phyloP scores from a whole-genome alignment of 495 filamentous ascomycete genomes.

The Lasiosphaeria ovina region DNA sequence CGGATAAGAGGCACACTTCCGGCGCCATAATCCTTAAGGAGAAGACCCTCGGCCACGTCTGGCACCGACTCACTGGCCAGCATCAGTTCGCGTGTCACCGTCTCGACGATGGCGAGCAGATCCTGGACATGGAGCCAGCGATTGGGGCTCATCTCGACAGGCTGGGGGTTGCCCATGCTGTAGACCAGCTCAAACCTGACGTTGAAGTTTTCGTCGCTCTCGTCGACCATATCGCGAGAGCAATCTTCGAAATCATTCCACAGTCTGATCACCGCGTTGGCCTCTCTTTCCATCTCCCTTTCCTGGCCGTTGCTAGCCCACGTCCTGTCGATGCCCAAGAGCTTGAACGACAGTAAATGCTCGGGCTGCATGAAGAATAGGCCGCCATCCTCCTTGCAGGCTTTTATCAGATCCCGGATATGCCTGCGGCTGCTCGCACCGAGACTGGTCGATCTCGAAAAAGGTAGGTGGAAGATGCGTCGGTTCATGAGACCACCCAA shows the following conservation, averaged over 20 bases:
- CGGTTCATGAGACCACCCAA: constrained; percentile 60
- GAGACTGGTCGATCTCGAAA: constrained; percentile 53
- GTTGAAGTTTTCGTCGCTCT: constrained; percentile 65
- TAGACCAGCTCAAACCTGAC: constrained; percentile 65
- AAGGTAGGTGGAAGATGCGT: constrained; percentile 59
- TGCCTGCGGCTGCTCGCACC: constrained; percentile 16
- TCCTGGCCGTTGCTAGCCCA: constrained; percentile 14
- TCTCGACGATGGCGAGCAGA: constrained; percentile 47
- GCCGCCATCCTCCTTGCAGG: constrained; percentile 49
- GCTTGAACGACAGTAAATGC: constrained; percentile 65
- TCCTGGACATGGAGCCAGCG: constrained; percentile 62
- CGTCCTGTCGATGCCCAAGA: constrained; percentile 59
- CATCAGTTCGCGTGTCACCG: constrained; percentile 20
- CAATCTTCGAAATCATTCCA: constrained; percentile 42
- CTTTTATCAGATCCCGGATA: constrained; percentile 40
- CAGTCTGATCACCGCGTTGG: constrained; percentile 40
- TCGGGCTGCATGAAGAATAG: constrained; percentile 65
- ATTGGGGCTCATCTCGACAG: constrained; percentile 55
- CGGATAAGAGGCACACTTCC: constrained; percentile 45
- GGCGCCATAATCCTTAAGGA: constrained; percentile 12
- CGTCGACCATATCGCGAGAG: constrained; percentile 59
- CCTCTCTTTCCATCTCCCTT: accelerated
- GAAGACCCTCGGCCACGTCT: constrained; percentile 31
- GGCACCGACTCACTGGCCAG: constrained; percentile 23
- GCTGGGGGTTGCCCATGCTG: constrained; percentile 57